A percentile compares a stretch with the other conserved stretches of the same genome.
Conservation (phyloP, 306 rosid genomes). For the Oemleria cerasiformis region DNA sequence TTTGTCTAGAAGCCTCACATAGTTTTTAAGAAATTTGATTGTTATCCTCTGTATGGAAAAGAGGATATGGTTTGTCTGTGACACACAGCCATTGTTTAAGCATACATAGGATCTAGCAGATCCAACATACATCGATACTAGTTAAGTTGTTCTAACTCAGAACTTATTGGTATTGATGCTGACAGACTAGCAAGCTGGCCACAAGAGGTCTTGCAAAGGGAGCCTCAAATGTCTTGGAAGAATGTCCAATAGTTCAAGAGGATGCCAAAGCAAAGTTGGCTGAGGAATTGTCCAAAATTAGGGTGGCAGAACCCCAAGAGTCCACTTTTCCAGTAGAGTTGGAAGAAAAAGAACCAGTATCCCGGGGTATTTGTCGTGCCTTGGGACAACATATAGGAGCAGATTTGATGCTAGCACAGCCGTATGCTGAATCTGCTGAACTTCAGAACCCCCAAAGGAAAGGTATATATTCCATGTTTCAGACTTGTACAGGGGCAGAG, state of each 20-base stretch:
- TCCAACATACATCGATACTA: slow-evolving; percentile 5
- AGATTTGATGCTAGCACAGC: slow-evolving; percentile 26
- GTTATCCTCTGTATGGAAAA: background rate
- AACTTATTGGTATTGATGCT: slow-evolving; percentile 31
- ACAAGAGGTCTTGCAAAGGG: slow-evolving; percentile 36
- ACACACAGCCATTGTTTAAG: background rate
- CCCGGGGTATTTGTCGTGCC: slow-evolving; percentile 21
- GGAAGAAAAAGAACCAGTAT: slow-evolving; percentile 25
- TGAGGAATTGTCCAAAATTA: slow-evolving; percentile 64
- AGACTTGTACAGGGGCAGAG: slow-evolving; percentile 8
- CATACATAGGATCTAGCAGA: background rate
- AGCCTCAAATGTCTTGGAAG: slow-evolving; percentile 32
- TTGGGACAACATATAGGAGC: slow-evolving; percentile 30
- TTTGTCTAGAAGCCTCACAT: slow-evolving; percentile 4
- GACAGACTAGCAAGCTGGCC: slow-evolving; percentile 36
- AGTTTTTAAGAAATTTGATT: background rate
- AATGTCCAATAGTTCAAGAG: slow-evolving; percentile 41
- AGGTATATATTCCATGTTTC: slow-evolving; percentile 44
- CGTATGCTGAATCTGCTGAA: slow-evolving; percentile 31
- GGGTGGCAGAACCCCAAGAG: slow-evolving; percentile 55
- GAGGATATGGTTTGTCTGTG: background rate
- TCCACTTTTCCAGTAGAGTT: slow-evolving; percentile 24
- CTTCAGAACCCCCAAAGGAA: slow-evolving; percentile 32
- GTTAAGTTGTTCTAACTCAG: slow-evolving; percentile 4
- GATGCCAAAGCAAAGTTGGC: slow-evolving; percentile 59